Percentiles rank a stretch among this genome's conserved stretches.
Conservation (phyloP, 1,139 yeast species). For the Yamadazyma spencermartinsiae region DNA sequence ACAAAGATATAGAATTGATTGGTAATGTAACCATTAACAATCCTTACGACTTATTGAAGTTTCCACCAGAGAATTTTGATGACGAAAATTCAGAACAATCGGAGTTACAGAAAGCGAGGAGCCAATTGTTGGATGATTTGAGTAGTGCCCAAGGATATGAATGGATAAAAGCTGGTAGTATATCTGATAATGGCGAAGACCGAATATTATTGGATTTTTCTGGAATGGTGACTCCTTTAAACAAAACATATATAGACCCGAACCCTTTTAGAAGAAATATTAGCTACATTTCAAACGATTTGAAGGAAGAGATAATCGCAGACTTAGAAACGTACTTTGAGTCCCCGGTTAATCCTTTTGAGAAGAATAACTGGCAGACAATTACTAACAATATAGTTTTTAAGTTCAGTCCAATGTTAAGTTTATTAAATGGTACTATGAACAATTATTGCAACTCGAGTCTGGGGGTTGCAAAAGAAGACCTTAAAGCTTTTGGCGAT, state of each 20-base stretch:
- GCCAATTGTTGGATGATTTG: conserved; percentile 20
- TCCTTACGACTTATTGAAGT: conserved; percentile 33
- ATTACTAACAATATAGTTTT: conserved; percentile 43
- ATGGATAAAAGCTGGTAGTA: conserved; percentile 41
- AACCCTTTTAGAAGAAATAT: conserved; percentile 50
- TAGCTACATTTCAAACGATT: conserved; percentile 30
- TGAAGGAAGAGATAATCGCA: conserved; percentile 31
- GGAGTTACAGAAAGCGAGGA: conserved; percentile 17
- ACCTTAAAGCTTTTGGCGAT: conserved; percentile 10
- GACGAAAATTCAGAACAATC: conserved; percentile 2
- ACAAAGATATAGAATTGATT: conserved; percentile 34
- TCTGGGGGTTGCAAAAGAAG: conserved; percentile 5
- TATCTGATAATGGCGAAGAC: conserved; percentile 44
- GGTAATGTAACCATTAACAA: conserved; percentile 39
- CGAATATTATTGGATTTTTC: conserved; percentile 51
- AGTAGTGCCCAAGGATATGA: conserved; percentile 30
- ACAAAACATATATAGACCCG: conserved; percentile 43
- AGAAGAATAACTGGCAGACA: conserved; percentile 52
- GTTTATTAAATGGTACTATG: conserved; percentile 34
- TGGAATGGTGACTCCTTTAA: conserved; percentile 49
- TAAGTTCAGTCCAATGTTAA: conserved; percentile 50
- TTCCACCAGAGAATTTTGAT: conserved; percentile 25
- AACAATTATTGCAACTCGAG: conserved; percentile 1
- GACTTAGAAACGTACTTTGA: conserved; percentile 30
- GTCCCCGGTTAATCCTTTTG: conserved; percentile 31